Evolutionary conservation across 352 stramenopile genomes (phyloP).

Genomic region (Globisporangium heterothallicum): DNA sequence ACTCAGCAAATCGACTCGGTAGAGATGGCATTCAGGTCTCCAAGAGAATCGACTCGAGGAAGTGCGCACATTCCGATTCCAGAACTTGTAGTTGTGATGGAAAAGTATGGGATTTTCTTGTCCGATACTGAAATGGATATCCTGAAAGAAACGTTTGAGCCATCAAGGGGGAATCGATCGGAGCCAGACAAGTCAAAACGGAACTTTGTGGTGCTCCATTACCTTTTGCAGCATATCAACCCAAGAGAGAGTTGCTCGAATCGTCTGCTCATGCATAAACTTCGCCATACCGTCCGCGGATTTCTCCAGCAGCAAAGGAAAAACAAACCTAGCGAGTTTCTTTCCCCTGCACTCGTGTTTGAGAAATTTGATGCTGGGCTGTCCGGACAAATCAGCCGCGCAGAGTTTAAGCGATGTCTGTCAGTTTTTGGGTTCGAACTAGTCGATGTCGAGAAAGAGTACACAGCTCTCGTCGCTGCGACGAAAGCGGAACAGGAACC

Average conservation of each 20-base stretch:
- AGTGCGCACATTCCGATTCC: constrained; percentile 14
- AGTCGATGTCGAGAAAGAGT: constrained; percentile 39
- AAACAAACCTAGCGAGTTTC: constrained; percentile 11
- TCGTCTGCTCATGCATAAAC: constrained; percentile 58
- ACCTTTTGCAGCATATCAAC: constrained; percentile 52
- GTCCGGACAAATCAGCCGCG: constrained; percentile 42
- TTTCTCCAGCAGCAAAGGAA: constrained; percentile 28
- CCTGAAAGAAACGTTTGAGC: constrained; percentile 18
- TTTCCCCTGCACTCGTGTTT: constrained; percentile 36
- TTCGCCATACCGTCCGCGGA: constrained; percentile 40
- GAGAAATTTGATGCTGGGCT: constrained; percentile 44
- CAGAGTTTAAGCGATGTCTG: constrained; percentile 63
- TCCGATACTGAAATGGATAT: constrained; percentile 24
- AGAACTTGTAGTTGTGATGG: constrained; percentile 9
- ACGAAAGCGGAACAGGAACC: not conserved
- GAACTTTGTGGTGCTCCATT: constrained; percentile 28
- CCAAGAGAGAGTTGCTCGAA: constrained; percentile 40
- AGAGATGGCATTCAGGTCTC: constrained; percentile 31
- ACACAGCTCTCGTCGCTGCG: constrained; percentile 12
- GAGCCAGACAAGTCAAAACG: not conserved
- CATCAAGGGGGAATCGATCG: not conserved
- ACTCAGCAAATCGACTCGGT: constrained; percentile 32
- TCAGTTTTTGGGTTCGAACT: constrained; percentile 62
- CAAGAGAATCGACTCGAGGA: constrained; percentile 4
- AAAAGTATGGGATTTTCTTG: constrained; percentile 33